A percentile compares a stretch with the other conserved stretches of the same genome.
Evolutionary conservation across 164 flowering plant genomes (phyloP).

Genomic region (Vitis vinifera): ASM3070453v1 NC_081821.1:7569501-7570000

Average conservation of each 20-base stretch:
- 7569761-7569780: conserved; percentile 49
- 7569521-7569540: conserved; percentile 16
- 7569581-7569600: conserved; percentile 34
- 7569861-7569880: conserved; percentile 49
- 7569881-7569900: conserved; percentile 67
- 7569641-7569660: conserved; percentile 53
- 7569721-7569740: conserved; percentile 16
- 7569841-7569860: conserved; percentile 47
- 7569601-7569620: conserved; percentile 18
- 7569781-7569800: conserved; percentile 96
- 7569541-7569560: neutral
- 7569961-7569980: conserved; percentile 40
- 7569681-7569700: conserved; percentile 39
- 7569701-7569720: conserved; percentile 18
- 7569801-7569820: conserved; percentile 83
- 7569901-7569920: conserved; percentile 69
- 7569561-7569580: conserved; percentile 37
- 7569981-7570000: conserved; percentile 87
- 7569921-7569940: conserved; percentile 39
- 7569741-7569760: conserved; percentile 43
- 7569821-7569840: conserved; percentile 52
- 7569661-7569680: conserved; percentile 42
- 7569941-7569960: conserved; percentile 21
- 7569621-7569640: conserved; percentile 32
- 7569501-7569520: conserved; percentile 30